These are phyloP conservation scores for Puccinia horiana DNA, from an alignment of 1,284 basidiomycete species.

Conservation along the genomic window DNA sequence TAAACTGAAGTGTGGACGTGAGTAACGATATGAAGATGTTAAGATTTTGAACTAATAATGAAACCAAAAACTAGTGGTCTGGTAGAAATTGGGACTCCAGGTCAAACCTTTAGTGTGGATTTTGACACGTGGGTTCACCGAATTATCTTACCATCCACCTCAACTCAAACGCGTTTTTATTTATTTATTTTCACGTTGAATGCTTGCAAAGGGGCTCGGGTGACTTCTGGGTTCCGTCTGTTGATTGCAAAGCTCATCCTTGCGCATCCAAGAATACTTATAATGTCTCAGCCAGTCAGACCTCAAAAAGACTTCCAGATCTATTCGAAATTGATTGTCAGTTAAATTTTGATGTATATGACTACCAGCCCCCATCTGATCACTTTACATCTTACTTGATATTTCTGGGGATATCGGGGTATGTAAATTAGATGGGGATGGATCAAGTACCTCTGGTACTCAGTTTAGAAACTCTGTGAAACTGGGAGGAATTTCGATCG, in stretches of 20 bases:
- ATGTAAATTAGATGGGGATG: conserved; percentile 46
- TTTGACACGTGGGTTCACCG: conserved; percentile 38
- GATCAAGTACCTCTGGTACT: conserved; percentile 38
- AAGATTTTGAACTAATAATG: background rate
- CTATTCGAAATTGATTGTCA: conserved; percentile 28
- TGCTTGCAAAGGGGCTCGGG: conserved; percentile 35
- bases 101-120: conserved; percentile 42
- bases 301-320: background rate
- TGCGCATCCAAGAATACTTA: conserved; percentile 37
- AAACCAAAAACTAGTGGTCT: conserved; percentile 13
- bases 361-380: background rate
- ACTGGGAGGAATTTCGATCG: conserved; percentile 26
- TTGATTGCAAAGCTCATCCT: conserved; percentile 20
- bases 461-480: conserved; percentile 16
- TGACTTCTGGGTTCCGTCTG: conserved; percentile 39
- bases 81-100: conserved; percentile 31
- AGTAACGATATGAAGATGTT: conserved; percentile 1
- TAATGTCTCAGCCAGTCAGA: conserved; percentile 22
- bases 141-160: background rate
- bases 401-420: background rate
- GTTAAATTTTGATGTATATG: background rate
- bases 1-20: conserved; percentile 43
- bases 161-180: background rate
- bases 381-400: background rate
- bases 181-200: background rate